Base-by-base conservation (phyloP, 192 early-diverging fungal species). In the Coemansia sp. region DNA sequence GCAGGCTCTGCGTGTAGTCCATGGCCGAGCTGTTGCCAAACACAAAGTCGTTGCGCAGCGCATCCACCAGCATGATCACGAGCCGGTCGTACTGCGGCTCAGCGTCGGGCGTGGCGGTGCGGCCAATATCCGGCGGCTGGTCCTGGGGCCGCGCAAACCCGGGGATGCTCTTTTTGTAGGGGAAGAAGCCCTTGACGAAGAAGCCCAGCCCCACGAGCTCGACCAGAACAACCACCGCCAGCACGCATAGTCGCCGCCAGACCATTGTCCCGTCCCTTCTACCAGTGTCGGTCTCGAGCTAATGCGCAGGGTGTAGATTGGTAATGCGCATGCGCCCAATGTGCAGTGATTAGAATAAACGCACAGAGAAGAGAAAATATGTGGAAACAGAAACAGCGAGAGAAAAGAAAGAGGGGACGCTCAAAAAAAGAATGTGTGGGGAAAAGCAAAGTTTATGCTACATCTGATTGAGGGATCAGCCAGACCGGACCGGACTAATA, bases 31-130 rank as follows among this genome's bases (percentile, higher is more conserved):
- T 73, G 44, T 90, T 79, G n/a, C 85, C 73, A 61, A 81, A 90
- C 8, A 92, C 86, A 81, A 93, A 92, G 73, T 93, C 92, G 71
- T 81, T 81, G 70, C 92, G 72, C 54, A 92, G 84, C 6, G 92
- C 92, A 71, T 94, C 92, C 13, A 94, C 84, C 13, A 94, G 80
- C 84, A 94, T 86, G 19, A 94, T 77, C 47, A 94, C 91, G 42
- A 85, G 66, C 26, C 84, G 79, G 50, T 73, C 84, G 68, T 83
- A 83, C 52, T 75, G 68, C 15, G 80, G 62, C 5, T 37, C 23
- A 12, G 38, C 18, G 15, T 23, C 21, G 2, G 18, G 40, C 6
- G 21, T 44, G 48, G 21, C 32, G 11, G 49, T 37, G 44, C 23
- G 64, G 9, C 71, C 54, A n/a, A 76, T 64, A 37, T 65, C 64